phyloP scores from a whole-genome alignment of 2,329 filamentous ascomycete species.

The Microsporum ferrugineum region DNA sequence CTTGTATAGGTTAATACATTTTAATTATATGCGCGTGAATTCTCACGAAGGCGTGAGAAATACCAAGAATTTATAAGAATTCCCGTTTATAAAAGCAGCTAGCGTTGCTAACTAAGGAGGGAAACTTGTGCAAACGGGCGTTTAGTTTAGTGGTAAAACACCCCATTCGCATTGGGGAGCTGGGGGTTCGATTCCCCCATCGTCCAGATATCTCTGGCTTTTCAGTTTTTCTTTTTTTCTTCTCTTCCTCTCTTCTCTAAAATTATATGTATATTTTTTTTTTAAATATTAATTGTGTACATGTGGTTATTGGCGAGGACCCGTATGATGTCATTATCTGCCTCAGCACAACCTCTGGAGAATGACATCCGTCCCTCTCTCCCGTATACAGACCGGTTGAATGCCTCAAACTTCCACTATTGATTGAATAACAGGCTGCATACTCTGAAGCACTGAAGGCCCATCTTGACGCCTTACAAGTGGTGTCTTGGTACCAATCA shows the following conservation, averaged over 20 bases:
- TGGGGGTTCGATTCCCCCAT: constrained; percentile 5
- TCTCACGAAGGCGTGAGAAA: background rate
- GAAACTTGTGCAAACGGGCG: background rate
- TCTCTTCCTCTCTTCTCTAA: background rate
- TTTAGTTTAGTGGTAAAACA: constrained; percentile 6
- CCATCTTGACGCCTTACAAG: background rate
- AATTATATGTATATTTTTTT: background rate
- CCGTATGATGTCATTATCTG: background rate
- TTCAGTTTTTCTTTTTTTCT: background rate
- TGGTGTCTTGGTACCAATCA: background rate
- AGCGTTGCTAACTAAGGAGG: background rate
- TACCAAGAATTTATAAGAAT: background rate
- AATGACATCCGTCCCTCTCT: background rate
- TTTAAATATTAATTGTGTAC: background rate
- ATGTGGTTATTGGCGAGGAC: background rate
- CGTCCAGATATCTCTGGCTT: background rate
- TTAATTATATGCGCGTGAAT: background rate
- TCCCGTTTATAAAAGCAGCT: background rate
- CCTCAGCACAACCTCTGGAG: background rate
- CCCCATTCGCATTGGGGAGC: constrained; percentile 5
- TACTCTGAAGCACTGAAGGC: background rate
- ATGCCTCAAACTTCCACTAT: background rate
- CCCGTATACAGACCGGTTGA: background rate
- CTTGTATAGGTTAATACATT: background rate
- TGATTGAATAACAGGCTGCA: background rate